A percentile compares a stretch with the other conserved stretches of the same genome.
phyloP scores from a whole-genome alignment of 768 basidiomycete genomes.

The Cystobasidium ongulense region DNA sequence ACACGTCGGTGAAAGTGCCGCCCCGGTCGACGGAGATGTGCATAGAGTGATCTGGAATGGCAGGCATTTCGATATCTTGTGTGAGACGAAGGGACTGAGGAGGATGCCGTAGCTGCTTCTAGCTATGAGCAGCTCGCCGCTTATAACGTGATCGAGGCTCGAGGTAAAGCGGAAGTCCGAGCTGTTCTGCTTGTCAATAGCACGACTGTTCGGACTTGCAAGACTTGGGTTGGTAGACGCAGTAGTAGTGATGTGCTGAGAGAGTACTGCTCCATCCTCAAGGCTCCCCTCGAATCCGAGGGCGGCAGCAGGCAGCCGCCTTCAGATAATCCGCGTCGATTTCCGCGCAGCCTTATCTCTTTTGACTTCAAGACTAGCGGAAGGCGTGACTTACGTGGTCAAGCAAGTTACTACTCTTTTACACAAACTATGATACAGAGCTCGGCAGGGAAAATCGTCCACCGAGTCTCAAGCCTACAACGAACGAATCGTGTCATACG shows the following conservation, averaged over 20 bases:
- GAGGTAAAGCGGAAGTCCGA: too few species aligned
- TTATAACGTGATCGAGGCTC: too few species aligned
- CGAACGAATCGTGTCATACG: too few species aligned
- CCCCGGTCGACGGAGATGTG: slow-evolving; percentile 30
- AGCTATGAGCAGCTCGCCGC: too few species aligned
- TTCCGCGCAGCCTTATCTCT: not conserved
- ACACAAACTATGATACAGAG: not conserved
- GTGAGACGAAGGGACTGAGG: too few species aligned
- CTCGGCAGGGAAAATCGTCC: not conserved
- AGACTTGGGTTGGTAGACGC: too few species aligned
- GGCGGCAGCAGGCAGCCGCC: not conserved
- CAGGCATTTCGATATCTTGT: not conserved
- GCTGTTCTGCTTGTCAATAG: too few species aligned
- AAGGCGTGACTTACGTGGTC: not conserved
- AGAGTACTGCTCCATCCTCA: too few species aligned
- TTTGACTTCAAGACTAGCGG: not conserved
- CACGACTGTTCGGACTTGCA: too few species aligned
- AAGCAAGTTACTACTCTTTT: not conserved
- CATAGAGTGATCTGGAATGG: slow-evolving; percentile 28
- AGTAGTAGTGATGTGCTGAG: too few species aligned
- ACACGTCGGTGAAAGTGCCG: slow-evolving; percentile 75
- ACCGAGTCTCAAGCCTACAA: not conserved
- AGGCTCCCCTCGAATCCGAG: too few species aligned
- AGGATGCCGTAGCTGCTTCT: too few species aligned
- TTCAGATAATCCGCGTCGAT: not conserved